Evolutionary conservation across 768 basidiomycete species (phyloP).

Genomic region (Russula olivacea): DNA sequence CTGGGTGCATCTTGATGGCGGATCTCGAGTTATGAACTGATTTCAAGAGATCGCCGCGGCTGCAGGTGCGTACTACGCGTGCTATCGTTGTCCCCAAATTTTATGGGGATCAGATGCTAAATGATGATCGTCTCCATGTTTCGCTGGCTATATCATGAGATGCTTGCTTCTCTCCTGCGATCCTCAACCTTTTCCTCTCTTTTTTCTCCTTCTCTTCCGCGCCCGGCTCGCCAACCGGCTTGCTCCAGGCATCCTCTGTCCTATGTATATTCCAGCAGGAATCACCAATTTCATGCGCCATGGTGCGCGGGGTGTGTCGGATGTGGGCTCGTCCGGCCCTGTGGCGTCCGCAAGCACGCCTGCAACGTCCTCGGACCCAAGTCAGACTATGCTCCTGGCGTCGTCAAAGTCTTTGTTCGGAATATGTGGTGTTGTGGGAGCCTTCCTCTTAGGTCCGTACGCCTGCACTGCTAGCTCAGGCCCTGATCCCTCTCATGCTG

Average conservation of each 20-base stretch:
- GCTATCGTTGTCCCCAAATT: background rate
- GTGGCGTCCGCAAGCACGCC: background rate
- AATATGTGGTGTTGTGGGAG: conserved; percentile 29
- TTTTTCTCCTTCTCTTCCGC: conserved; percentile 10
- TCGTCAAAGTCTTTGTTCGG: conserved; percentile 29
- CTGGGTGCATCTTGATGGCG: background rate
- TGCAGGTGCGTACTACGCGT: background rate
- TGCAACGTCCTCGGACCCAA: background rate
- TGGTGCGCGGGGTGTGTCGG: conserved; percentile 10
- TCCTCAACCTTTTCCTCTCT: conserved; percentile 9
- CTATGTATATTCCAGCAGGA: conserved; percentile 9
- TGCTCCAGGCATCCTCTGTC: conserved; percentile 13
- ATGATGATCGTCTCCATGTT: background rate
- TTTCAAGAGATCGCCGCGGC: background rate
- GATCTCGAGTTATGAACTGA: background rate
- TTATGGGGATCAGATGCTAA: background rate
- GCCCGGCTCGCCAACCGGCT: conserved; percentile 22
- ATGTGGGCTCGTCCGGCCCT: background rate
- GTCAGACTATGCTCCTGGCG: conserved; percentile 19
- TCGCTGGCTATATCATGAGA: background rate
- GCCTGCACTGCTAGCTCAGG: background rate
- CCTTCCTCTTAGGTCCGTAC: conserved; percentile 26
- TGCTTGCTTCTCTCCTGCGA: background rate
- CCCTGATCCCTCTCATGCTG: background rate
- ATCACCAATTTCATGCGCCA: conserved; percentile 16